Evolutionary conservation across 768 basidiomycete genomes (phyloP), one percentile per base, ranked within the genome.

Genomic region (Hydnomerulius pinastri): DNA sequence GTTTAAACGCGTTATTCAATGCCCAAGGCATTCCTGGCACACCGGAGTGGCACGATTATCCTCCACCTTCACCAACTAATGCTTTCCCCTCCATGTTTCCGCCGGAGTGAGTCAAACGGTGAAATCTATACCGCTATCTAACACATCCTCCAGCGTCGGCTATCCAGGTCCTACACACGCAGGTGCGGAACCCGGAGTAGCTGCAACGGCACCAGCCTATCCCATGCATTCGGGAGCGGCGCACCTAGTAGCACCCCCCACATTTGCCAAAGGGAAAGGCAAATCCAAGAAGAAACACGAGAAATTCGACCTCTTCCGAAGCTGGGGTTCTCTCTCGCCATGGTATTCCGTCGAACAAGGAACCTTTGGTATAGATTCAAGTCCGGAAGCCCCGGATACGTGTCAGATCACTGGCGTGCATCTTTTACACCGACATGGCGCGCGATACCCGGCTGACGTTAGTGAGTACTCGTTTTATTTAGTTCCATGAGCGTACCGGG

Each of bases 301-400:
- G 18, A 59, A 65, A 18, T 89, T 87, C 57, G 80, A 87, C 58
- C 60, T 90, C 33, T 81, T 89, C 69, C 78, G 73, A 64, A 77
- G 79, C 46, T 90, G 87, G 87, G 89, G 88, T 6, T 89, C 89
- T 57, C 68, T 88, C 37, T 83, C 84, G 3, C 89, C 89, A 2
- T 91, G 89, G 89, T 90, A 83, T 63, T 87, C 84, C 53, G 80
- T 87, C 25, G 73, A 73, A 24, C 73, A 71, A 44, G 76, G 73
- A 7, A 68, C 75, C 1, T 90, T 89, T 68, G 87, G 88, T 4
- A 48, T 90, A 7, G 80, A 89, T 61, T 86, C 88, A 0, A 73
- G 75, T 25, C 83, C 87, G 0, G 84, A 80, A 33, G 73, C 80
- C 3, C 89, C 88, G 1, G 77, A 85, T 18, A 80, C 79, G 3